Evolutionary conservation across 495 filamentous ascomycete species (phyloP), one percentile per base, ranked within the genome.

Genomic region (Penicillium alfredii): DNA sequence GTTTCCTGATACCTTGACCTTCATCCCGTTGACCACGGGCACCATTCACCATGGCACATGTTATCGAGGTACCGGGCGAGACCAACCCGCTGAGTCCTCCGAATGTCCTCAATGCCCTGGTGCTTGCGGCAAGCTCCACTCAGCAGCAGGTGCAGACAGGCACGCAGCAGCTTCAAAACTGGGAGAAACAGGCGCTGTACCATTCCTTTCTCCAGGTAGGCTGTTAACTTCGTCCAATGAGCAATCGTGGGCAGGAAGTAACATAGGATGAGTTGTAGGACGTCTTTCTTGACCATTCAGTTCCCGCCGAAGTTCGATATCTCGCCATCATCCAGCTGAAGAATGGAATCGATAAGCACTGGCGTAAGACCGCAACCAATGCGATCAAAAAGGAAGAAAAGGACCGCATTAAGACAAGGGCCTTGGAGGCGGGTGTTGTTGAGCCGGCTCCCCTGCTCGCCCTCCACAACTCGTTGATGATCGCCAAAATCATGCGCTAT

Each of bases 321-420:
- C 74, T 94, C n/a, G 79, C 88, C 11, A 79, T 95, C 33, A 96
- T 95, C 42, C 85, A 93, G 52, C 66, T 98, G 35, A 96, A 96
- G 56, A 94, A 96, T 58, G 92, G 87, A 16, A 86, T 95, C 51
- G 90, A 96, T 49, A 88, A 83, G 56, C 87, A 86, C 57, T 98
- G 92, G 92, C 75, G 92, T 25, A 82, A 78, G 50, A 80, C 76
- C 3, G 73, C 82, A 10, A 68, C 64, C 11, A 75, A 82, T 57
- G 75, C 82, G 18, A 84, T 96, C 25, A 68, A 59, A 6, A 80
- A 84, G 42, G 74, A 80, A 7, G 80, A 93, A 47, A 95, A 88
- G 56, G 60, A 72, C 6, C 56, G 71, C 14, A 86, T 98, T 33
- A 81, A 90, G 32, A 72, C 72, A 2, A 74, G 80, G 11, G 72